Conservation (phyloP, 2,329 filamentous ascomycete species). For the Cordyceps tenuipes region DNA sequence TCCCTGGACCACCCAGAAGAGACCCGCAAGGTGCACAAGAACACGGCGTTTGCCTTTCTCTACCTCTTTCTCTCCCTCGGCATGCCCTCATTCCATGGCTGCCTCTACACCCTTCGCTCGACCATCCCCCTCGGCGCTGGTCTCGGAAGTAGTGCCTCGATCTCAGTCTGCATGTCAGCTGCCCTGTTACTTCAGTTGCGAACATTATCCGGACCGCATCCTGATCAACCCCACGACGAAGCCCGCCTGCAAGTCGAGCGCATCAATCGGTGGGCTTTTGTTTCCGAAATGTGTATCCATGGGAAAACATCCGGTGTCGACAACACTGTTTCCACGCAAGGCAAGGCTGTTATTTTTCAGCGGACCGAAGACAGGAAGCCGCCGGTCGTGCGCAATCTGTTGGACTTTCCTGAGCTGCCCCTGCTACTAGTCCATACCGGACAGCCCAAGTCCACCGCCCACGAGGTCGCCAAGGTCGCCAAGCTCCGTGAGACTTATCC, state of each 20-base stretch:
- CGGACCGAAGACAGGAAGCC: slow-evolving; percentile 69
- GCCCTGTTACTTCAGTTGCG: slow-evolving; percentile 83
- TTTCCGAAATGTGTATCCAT: slow-evolving; percentile 94
- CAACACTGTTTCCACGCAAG: slow-evolving; percentile 89
- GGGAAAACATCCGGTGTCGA: slow-evolving; percentile 95
- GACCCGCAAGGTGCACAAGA: slow-evolving; percentile 74
- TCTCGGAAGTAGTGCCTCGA: slow-evolving; percentile 87
- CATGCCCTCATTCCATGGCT: slow-evolving; percentile 67
- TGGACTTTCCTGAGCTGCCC: slow-evolving; percentile 85
- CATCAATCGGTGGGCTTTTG: slow-evolving; percentile 97
- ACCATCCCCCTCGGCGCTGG: slow-evolving; percentile 90
- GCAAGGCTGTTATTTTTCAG: slow-evolving; percentile 89
- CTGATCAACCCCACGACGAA: slow-evolving; percentile 81
- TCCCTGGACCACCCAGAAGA: slow-evolving; percentile 59
- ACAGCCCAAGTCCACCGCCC: slow-evolving; percentile 75
- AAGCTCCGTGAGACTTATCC: slow-evolving; percentile 64
- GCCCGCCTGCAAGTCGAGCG: slow-evolving; percentile 85
- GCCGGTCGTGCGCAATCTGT: slow-evolving; percentile 66
- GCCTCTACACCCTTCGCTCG: slow-evolving; percentile 83
- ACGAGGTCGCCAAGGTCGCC: slow-evolving; percentile 80
- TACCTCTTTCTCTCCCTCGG: slow-evolving; percentile 89
- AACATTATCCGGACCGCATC: slow-evolving; percentile 81
- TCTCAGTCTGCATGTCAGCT: slow-evolving; percentile 78
- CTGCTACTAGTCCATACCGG: slow-evolving; percentile 84
- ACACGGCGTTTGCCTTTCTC: slow-evolving; percentile 76